phyloP scores from a whole-genome alignment of 2,329 filamentous ascomycete genomes.

The Aspergillus udagawae region DNA sequence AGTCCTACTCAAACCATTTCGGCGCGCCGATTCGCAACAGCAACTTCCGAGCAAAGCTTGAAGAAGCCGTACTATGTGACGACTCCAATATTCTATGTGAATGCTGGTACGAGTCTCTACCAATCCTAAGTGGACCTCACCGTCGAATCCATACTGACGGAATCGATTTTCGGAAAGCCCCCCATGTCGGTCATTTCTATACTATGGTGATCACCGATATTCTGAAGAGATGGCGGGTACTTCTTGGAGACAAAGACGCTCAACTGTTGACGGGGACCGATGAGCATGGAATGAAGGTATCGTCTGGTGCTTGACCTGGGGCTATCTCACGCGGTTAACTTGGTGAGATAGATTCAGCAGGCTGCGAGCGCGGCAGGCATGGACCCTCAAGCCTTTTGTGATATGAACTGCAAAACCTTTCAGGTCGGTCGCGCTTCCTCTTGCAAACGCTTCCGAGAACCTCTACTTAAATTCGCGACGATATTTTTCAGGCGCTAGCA shows the following conservation, averaged over 20 bases:
- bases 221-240: conserved; percentile 81
- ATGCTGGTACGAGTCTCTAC: conserved; percentile 60
- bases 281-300: conserved; percentile 88
- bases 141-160: not conserved
- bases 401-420: conserved; percentile 77
- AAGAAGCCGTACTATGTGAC: conserved; percentile 91
- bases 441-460: not conserved
- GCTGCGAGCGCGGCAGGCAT: conserved; percentile 69
- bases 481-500: conserved; percentile 57
- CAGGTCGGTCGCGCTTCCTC: conserved; percentile 40
- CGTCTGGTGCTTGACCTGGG: not conserved
- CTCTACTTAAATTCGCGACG: conserved; percentile 4
- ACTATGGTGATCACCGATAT: conserved; percentile 88
- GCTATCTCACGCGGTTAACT: conserved; percentile 12
- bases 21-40: conserved; percentile 29
- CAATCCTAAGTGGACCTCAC: not conserved
- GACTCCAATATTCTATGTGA: conserved; percentile 98
- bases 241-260: conserved; percentile 64
- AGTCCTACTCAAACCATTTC: conserved; percentile 15
- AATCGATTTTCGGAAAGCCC: conserved; percentile 54
- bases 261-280: conserved; percentile 88
- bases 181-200: conserved; percentile 92
- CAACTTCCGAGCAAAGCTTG: conserved; percentile 14
- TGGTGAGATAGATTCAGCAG: conserved; percentile 64
- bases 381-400: conserved; percentile 80